Percentiles rank a stretch among this genome's conserved stretches.
These are phyloP conservation scores for Auricularia heimuer DNA, from an alignment of 768 basidiomycete species.

Conservation along the genomic window DNA sequence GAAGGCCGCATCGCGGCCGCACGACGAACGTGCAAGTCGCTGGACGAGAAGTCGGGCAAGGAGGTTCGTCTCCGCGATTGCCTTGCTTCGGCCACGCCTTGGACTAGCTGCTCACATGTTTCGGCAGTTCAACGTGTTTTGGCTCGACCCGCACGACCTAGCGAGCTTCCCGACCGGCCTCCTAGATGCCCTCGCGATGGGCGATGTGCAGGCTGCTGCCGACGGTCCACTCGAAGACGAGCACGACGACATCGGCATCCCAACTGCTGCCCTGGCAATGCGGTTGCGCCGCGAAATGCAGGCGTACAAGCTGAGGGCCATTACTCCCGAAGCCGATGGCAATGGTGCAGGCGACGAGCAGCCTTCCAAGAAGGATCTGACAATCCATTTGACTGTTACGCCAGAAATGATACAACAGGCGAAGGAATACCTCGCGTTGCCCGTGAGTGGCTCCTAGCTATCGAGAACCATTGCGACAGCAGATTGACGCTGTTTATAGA, in stretches of 20 bases:
- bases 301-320: constrained; percentile 13
- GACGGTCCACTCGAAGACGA: constrained; percentile 6
- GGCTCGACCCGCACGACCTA: constrained; percentile 57
- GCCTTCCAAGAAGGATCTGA: not conserved
- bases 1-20: constrained; percentile 61
- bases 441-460: constrained; percentile 30
- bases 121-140: constrained; percentile 71
- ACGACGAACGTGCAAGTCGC: constrained; percentile 59
- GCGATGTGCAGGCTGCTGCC: constrained; percentile 20
- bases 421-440: constrained; percentile 53
- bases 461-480: not conserved
- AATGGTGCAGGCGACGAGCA: constrained; percentile 13
- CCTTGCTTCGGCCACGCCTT: not conserved
- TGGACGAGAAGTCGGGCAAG: constrained; percentile 67
- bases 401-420: constrained; percentile 58
- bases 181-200: constrained; percentile 41
- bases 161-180: constrained; percentile 61
- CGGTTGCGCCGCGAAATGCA: constrained; percentile 69
- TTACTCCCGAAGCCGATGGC: not conserved
- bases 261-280: constrained; percentile 9
- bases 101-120: constrained; percentile 4
- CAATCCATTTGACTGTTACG: constrained; percentile 18
- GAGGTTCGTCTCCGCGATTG: constrained; percentile 34
- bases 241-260: constrained; percentile 22
- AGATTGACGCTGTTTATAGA: constrained; percentile 32